phyloP scores from a whole-genome alignment of 140 eudicot species.

The Erigeron philadelphicus region DNA sequence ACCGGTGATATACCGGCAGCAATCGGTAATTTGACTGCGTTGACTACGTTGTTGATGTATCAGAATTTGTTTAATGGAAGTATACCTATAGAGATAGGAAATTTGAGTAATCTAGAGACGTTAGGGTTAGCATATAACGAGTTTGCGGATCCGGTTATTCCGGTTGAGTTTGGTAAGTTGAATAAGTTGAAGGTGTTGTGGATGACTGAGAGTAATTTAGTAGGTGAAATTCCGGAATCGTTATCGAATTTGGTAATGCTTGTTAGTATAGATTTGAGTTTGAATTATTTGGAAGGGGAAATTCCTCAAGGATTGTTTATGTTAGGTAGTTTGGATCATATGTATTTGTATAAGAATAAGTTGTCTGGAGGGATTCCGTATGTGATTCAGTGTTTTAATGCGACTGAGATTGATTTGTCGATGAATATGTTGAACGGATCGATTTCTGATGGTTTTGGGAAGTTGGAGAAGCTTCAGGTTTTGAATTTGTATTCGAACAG shows the following conservation, averaged over 20 bases:
- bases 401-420: constrained; percentile 53
- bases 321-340: constrained; percentile 35
- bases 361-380: constrained; percentile 55
- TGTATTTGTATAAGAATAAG: constrained; percentile 42
- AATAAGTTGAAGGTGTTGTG: constrained; percentile 40
- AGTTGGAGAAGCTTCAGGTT: constrained; percentile 37
- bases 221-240: constrained; percentile 49
- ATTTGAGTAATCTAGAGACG: constrained; percentile 40
- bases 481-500: constrained; percentile 50
- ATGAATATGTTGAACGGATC: constrained; percentile 58
- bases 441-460: constrained; percentile 55
- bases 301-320: constrained; percentile 57
- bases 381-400: constrained; percentile 35
- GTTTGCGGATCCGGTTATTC: constrained; percentile 36
- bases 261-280: constrained; percentile 43
- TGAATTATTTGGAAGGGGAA: constrained; percentile 44
- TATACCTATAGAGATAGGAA: constrained; percentile 58
- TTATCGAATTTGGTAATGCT: constrained; percentile 41
- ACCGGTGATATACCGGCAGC: constrained; percentile 60
- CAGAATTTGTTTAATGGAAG: constrained; percentile 57
- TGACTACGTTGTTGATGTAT: constrained; percentile 32
- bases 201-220: constrained; percentile 43
- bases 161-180: constrained; percentile 51
- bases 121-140: constrained; percentile 47
- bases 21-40: constrained; percentile 42